Base-by-base conservation (phyloP, 148 eudicot species). In the Rhododendron griersonianum region DNA sequence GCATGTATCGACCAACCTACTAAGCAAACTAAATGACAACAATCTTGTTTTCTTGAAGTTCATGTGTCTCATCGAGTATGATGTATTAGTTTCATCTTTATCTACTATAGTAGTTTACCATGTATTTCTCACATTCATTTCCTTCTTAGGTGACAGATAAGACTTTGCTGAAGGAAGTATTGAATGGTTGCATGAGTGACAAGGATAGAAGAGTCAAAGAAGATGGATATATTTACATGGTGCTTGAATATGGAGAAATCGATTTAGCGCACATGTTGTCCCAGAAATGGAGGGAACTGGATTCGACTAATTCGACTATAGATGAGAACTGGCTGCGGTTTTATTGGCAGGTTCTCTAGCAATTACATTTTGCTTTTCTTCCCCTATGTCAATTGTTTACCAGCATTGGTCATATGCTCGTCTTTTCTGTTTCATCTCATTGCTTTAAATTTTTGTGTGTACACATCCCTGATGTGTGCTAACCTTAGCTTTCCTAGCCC, bases 291-390 rank as follows among this genome's bases (percentile, higher is more conserved):
- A 95, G 86, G 90, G 98, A 93, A 87, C 85, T 95, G 88, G 98
- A 97, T 87, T 82, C 83, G 84, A 88, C 93, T 82, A 85, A 89
- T 85, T 89, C 90, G 77, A 89, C 87, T 79, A 92, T 97, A 84
- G 96, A 97, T 91, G 93, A 97, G 88, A 95, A 95, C 87, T 97
- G 99, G 98, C 96, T 97, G 85, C 95, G 99, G 10, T 95, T 95
- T 87, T 97, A 93, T 81, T 97, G 99, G 99, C 98, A 94, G 99
- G 99, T 95, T 75, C 75, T 47, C 47, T 65, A 75, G 77, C 37
- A 48, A 35, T 33, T 79, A 5, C 63, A 57, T 21, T 37, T 78
- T 86, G 4, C 37, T 44, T 35, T 67, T 35, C 7, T 35, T 74
- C 81, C 81, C 59, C 76, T 71, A 2, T 10, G 13, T 67, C 13